A percentile compares a stretch with the other conserved stretches of the same genome.
Conservation (phyloP, 306 rosid genomes). For the Cajanus cajan region DNA sequence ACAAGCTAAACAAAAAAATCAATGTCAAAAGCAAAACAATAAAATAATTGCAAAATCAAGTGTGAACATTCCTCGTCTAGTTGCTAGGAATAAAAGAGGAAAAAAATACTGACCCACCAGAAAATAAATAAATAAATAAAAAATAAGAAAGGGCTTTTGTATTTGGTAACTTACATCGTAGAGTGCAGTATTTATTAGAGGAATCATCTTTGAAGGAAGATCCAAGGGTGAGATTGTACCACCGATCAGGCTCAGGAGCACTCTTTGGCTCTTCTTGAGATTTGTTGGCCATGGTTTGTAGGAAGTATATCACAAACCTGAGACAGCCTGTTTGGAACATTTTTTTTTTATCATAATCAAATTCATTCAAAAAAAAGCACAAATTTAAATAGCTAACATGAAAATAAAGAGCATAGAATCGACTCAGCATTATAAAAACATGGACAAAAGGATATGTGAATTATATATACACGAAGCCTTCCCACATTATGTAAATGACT, state of each 20-base stretch:
- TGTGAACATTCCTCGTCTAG: not conserved
- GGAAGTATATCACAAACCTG: slow-evolving; percentile 6
- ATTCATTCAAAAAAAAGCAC: not conserved
- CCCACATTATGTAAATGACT: too few relatives aligned
- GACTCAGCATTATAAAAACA: not conserved
- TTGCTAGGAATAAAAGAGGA: slow-evolving; percentile 15
- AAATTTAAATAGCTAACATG: not conserved
- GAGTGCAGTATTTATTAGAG: slow-evolving; percentile 79
- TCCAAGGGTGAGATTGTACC: slow-evolving; percentile 85
- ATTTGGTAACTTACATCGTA: slow-evolving; percentile 63
- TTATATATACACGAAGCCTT: too few relatives aligned
- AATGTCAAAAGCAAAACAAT: not conserved
- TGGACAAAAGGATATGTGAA: not conserved
- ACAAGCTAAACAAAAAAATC: not conserved
- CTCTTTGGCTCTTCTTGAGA: slow-evolving; percentile 83
- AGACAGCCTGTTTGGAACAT: not conserved
- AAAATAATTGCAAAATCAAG: not conserved
- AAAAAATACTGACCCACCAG: not conserved
- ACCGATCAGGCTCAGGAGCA: slow-evolving; percentile 72
- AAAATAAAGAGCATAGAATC: not conserved
- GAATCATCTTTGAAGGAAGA: slow-evolving; percentile 82
- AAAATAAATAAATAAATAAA: slow-evolving; percentile 2
- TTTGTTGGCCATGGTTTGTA: slow-evolving; percentile 57
- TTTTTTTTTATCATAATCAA: not conserved
- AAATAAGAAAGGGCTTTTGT: not conserved